Evolutionary conservation across 768 basidiomycete genomes (phyloP), one percentile per base, ranked within the genome.

Genomic region (Pilatotrama ljubarskyi): DNA sequence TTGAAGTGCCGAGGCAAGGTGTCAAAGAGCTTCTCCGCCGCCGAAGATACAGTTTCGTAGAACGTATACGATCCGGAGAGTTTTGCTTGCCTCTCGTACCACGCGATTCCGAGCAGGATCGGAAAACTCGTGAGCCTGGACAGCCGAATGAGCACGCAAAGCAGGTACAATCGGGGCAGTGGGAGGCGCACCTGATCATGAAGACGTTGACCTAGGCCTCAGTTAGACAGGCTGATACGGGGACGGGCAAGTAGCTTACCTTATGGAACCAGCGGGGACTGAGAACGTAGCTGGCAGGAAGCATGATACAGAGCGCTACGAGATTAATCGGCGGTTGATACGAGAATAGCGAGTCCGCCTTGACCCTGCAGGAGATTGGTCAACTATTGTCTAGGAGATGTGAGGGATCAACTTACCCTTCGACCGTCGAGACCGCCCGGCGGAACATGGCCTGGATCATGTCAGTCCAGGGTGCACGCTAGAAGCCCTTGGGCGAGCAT

Each of bases 221-320:
- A 46, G 55, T 73, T 24, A 73, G 59, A 37, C 42, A 24, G 20
- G 24, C 11, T 6, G 2, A 14, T 13, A 22, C 14, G 25, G 62
- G 17, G 61, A n/a, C 68, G 51, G 36, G 67, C 63, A 55, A 67
- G 43, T 7, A n/a, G 63, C 69, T 53, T 68, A 90, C 91, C 78
- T 98, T 98, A 72, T 98, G 96, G 71, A 98, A 98, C 94, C 94
- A 98, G 54, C 96, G 81, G n/a, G 95, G 93, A 7, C 82, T 82
- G n/a, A 97, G 78, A 51, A 94, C 74, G 71, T 91, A 95, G 64
- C 88, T 91, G 20, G 90, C 80, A 1, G 97, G 95, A 62, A 95
- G 78, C 82, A 99, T 89, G 63, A 96, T 78, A 51, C 85, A 84
- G 14, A 98, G 76, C 0, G 96, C 97, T 42, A 95, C 61, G 6